A percentile compares a stretch with the other conserved stretches of the same genome.
Evolutionary conservation across 306 rosid genomes (phyloP).

Genomic region (Styphnolobium japonicum): DNA sequence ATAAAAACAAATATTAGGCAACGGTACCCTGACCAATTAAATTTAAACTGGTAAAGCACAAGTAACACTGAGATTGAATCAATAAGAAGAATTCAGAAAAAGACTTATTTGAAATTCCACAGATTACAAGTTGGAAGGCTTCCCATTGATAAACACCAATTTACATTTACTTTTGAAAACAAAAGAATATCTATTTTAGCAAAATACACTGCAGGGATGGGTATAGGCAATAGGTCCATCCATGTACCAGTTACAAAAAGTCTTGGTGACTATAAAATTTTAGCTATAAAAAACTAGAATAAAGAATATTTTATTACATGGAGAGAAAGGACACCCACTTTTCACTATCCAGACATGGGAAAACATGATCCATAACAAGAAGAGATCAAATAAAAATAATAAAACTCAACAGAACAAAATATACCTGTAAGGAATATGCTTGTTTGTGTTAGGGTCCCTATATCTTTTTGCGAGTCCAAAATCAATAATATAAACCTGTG

Average conservation of each 20-base stretch:
- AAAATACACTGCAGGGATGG: neutral
- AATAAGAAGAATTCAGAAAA: constrained; percentile 1
- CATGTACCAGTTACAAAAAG: neutral
- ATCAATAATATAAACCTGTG: constrained; percentile 76
- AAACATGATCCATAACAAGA: constrained; percentile 5
- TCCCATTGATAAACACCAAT: constrained; percentile 7
- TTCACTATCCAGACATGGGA: neutral
- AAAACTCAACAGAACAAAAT: constrained; percentile 8
- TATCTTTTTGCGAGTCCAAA: constrained; percentile 87
- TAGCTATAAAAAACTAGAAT: neutral
- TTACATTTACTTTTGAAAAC: neutral
- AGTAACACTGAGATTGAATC: neutral
- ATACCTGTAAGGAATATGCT: constrained; percentile 84
- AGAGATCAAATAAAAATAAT: constrained; percentile 5
- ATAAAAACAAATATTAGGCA: constrained; percentile 31
- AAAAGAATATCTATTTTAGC: neutral
- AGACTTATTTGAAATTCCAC: constrained; percentile 9
- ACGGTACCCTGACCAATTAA: neutral
- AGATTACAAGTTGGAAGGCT: neutral
- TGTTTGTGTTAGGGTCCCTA: constrained; percentile 57
- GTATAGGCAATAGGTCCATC: neutral
- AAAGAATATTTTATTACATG: neutral
- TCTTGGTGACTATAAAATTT: neutral
- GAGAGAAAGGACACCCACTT: constrained; percentile 1
- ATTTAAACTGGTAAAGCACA: constrained; percentile 11